Conservation (phyloP, 2,329 filamentous ascomycete species). For the Alternaria tenuissima region DNA sequence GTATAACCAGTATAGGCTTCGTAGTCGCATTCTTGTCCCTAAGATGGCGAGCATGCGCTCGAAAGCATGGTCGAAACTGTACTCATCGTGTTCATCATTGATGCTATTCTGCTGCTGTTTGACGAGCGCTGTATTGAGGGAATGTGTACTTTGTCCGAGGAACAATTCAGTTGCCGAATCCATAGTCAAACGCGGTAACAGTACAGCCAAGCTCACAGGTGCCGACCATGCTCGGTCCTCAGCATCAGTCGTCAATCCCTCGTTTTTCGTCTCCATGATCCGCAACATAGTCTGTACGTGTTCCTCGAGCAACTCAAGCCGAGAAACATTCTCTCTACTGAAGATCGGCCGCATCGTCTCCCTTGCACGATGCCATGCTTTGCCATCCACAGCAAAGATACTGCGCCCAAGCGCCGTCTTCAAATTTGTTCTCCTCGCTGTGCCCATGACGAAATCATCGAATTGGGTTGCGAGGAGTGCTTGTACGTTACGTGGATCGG, state of each 20-base stretch:
- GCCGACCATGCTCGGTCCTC: constrained; percentile 2
- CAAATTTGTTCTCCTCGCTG: constrained; percentile 7
- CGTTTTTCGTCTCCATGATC: neutral
- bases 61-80: constrained; percentile 9
- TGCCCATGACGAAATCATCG: constrained; percentile 13
- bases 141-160: constrained; percentile 5
- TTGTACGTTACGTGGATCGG: constrained; percentile 12
- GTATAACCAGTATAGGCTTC: constrained; percentile 13
- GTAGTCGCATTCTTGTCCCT: constrained; percentile 10
- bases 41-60: constrained; percentile 12
- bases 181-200: constrained; percentile 11
- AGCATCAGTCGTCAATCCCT: neutral
- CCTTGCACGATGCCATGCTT: constrained; percentile 10
- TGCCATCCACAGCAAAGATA: constrained; percentile 15
- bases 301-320: constrained; percentile 8
- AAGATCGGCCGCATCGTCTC: constrained; percentile 15
- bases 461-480: constrained; percentile 15
- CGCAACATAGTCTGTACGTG: constrained; percentile 3
- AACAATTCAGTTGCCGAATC: constrained; percentile 14
- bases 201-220: constrained; percentile 4
- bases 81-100: neutral
- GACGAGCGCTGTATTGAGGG: neutral
- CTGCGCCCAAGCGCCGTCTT: constrained; percentile 12
- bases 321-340: constrained; percentile 6
- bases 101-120: neutral